Base-by-base conservation (phyloP, 345 rosid genomes). In the Diplotaxis tenuifolia region DNA sequence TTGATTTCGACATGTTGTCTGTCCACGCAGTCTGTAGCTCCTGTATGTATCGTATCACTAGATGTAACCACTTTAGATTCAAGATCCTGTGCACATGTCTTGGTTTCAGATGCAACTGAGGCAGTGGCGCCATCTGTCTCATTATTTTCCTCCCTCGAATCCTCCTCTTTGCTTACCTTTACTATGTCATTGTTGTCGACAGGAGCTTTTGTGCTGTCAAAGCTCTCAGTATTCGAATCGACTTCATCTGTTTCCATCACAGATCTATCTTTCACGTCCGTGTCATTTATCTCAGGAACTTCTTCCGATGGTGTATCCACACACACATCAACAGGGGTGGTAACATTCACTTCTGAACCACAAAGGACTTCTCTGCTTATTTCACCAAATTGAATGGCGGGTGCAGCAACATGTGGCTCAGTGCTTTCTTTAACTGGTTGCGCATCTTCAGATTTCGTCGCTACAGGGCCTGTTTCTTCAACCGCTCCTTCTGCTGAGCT, bases 1-100 rank as follows among this genome's bases (percentile, higher is more conserved):
- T 77, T 66, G 7, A 21, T 65, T 60, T 77, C 80, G 36, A 68
- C 58, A 38, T 31, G 53, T 62, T 77, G 68, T 69, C 76, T 71
- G 60, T 72, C 59, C 52, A 27, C 38, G 9, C 38, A 15, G 58
- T 77, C 67, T 65, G 60, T 36, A 36, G 49, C 50, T 70, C 49
- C 76, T 57, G 52, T 50, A 11, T 40, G 40, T 55, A 63, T 56
- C 66, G 75, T 69, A 22, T 69, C 75, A 40, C 36, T 71, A 65
- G 76, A 65, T 49, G 62, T 47, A 77, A 36, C 50, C 34, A n/a
- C 76, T 50, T 77, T 27, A 38, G 76, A 59, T 58, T 77, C 72
- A 71, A 38, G 76, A 38, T 77, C 57, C 36, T 59, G 58, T 25
- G 47, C 47, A 71, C 47, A 18, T 23, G 45, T 57, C 72, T 64